Evolutionary conservation across 345 rosid species (phyloP).

Genomic region (Hibiscus tridactylites): DNA sequence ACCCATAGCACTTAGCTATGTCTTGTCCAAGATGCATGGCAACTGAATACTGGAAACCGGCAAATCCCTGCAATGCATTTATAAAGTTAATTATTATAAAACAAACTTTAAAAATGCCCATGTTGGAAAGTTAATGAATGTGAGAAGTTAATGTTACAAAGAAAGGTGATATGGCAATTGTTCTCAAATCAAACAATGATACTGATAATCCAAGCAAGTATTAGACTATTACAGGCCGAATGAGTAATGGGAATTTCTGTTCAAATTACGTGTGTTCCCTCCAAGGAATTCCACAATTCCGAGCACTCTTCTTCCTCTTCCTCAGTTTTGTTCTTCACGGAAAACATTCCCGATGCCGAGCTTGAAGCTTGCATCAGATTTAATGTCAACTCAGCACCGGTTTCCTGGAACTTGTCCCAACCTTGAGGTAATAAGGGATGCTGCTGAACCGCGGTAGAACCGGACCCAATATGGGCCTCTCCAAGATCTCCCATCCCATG

Average conservation of each 20-base stretch:
- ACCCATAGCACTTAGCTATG: no score
- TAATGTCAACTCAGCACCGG: conserved; percentile 29
- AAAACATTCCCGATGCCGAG: conserved; percentile 24
- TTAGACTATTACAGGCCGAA: neutral
- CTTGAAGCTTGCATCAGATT: conserved; percentile 44
- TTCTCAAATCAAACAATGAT: neutral
- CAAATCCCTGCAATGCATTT: no score
- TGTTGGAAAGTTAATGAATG: no score
- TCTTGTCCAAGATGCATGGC: no score
- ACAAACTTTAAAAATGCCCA: no score
- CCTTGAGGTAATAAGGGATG: conserved; percentile 11
- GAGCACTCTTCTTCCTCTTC: conserved; percentile 29
- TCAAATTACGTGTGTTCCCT: conserved; percentile 13
- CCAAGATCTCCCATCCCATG: conserved; percentile 5
- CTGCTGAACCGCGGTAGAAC: neutral
- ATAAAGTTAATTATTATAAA: no score
- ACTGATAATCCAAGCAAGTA: neutral
- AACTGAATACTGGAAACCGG: no score
- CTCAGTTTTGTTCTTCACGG: conserved; percentile 18
- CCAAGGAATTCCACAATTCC: conserved; percentile 30
- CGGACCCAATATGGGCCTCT: conserved; percentile 9
- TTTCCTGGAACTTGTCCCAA: conserved; percentile 23
- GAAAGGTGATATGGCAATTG: neutral
- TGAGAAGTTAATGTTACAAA: neutral
- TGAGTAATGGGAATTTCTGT: neutral